Conservation (phyloP, 2,329 filamentous ascomycete genomes). For the Fusarium continuum region DNA sequence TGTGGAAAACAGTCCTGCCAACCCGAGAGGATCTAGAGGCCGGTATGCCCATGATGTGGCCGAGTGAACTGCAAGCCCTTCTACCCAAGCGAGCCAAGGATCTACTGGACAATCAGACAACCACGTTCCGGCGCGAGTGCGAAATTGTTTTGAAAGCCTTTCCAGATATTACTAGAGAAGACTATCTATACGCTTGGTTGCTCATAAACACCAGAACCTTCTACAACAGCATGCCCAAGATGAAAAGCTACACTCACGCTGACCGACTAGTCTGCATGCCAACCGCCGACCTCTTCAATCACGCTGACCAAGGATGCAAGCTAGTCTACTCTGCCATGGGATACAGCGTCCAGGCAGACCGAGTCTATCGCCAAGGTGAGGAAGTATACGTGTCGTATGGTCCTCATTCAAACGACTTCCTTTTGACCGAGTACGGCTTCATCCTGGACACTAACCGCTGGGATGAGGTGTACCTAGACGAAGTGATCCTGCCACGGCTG, state of each 20-base stretch:
- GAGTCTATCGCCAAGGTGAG: slow-evolving; percentile 63
- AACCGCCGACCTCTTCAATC: slow-evolving; percentile 77
- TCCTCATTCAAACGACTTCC: slow-evolving; percentile 74
- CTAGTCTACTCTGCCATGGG: slow-evolving; percentile 60
- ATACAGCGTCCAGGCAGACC: slow-evolving; percentile 64
- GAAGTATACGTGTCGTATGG: slow-evolving; percentile 78
- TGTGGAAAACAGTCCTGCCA: slow-evolving; percentile 76
- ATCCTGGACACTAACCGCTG: slow-evolving; percentile 57
- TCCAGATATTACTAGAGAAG: slow-evolving; percentile 47
- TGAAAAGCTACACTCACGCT: slow-evolving; percentile 54
- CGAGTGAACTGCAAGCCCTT: slow-evolving; percentile 53
- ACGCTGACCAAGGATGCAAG: slow-evolving; percentile 58
- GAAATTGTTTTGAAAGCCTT: slow-evolving; percentile 45
- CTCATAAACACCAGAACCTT: slow-evolving; percentile 71
- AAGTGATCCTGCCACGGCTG: slow-evolving; percentile 55
- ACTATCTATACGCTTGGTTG: slow-evolving; percentile 66
- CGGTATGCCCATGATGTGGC: slow-evolving; percentile 57
- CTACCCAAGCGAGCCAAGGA: slow-evolving; percentile 56
- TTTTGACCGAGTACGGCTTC: slow-evolving; percentile 74
- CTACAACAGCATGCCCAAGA: slow-evolving; percentile 61
- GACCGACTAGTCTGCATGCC: slow-evolving; percentile 77
- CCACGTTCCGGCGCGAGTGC: slow-evolving; percentile 55
- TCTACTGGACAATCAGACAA: slow-evolving; percentile 63
- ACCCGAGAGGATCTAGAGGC: slow-evolving; percentile 64
- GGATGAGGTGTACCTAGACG: slow-evolving; percentile 61